These are phyloP conservation scores for Protostelium mycophagum DNA, from an alignment of 78 protist genomes.

Conservation along the genomic window DNA sequence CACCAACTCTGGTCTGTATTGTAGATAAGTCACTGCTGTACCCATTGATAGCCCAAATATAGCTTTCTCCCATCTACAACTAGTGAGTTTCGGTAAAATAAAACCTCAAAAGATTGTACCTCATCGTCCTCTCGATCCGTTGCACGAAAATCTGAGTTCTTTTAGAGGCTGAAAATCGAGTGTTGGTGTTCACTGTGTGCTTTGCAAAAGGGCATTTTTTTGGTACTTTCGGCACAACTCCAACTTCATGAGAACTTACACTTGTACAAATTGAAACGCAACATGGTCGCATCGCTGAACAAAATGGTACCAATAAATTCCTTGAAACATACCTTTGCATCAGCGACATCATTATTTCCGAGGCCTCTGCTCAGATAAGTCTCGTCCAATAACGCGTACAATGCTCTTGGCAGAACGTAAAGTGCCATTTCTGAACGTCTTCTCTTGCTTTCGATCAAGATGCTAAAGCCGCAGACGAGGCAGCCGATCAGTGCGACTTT, in stretches of 20 bases:
- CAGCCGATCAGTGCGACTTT: not conserved
- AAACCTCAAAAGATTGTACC: not conserved
- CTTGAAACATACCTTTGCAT: too few relatives aligned
- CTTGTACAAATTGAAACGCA: too few relatives aligned
- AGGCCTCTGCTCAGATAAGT: not conserved
- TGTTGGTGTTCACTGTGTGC: not conserved
- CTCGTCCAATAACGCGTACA: not conserved
- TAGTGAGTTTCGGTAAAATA: not conserved
- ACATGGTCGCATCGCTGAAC: too few relatives aligned
- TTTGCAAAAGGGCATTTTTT: not conserved
- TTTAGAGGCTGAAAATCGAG: not conserved
- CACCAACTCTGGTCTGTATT: not conserved
- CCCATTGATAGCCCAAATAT: not conserved
- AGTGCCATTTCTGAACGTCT: not conserved
- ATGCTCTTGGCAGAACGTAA: not conserved
- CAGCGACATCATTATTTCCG: too few relatives aligned
- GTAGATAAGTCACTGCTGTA: not conserved
- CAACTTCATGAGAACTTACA: too few relatives aligned
- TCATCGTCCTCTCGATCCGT: not conserved
- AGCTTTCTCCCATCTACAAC: not conserved
- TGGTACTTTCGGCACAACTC: too few relatives aligned
- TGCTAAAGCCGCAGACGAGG: not conserved
- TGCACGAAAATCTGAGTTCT: not conserved
- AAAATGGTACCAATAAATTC: too few relatives aligned
- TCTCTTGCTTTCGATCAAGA: not conserved